These are phyloP conservation scores for Podospora comata DNA, from an alignment of 495 filamentous ascomycete species.

Conservation along the genomic window DNA sequence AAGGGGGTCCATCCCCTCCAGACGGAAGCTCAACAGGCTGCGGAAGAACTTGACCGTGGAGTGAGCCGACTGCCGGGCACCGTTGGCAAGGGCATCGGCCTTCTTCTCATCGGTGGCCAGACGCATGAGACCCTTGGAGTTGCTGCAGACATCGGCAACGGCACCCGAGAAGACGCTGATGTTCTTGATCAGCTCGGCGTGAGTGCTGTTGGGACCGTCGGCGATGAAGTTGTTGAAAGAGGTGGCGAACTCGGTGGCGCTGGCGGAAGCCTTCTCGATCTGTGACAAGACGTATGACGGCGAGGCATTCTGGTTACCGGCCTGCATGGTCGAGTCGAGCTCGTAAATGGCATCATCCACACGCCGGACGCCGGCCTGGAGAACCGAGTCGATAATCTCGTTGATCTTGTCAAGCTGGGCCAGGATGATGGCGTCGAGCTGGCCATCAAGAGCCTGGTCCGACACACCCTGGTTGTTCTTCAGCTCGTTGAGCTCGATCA, in stretches of 20 bases:
- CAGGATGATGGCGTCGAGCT: slow-evolving; percentile 83
- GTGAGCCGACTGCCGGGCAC: slow-evolving; percentile 78
- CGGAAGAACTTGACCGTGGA: slow-evolving; percentile 95
- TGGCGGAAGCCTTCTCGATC: slow-evolving; percentile 93
- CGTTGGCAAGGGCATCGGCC: slow-evolving; percentile 74
- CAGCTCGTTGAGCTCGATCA: slow-evolving; percentile 86
- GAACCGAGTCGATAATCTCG: slow-evolving; percentile 95
- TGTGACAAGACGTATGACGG: slow-evolving; percentile 95
- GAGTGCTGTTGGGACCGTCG: slow-evolving; percentile 88
- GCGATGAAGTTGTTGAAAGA: slow-evolving; percentile 97
- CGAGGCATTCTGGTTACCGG: slow-evolving; percentile 95
- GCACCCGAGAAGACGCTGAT: slow-evolving; percentile 86
- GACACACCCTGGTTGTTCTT: slow-evolving; percentile 64
- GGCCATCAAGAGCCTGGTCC: slow-evolving; percentile 79
- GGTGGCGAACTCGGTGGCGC: slow-evolving; percentile 92
- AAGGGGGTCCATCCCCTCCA: slow-evolving; percentile 80
- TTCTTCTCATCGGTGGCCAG: slow-evolving; percentile 96
- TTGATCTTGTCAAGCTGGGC: slow-evolving; percentile 88
- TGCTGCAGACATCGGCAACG: slow-evolving; percentile 89
- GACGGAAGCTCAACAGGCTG: slow-evolving; percentile 84
- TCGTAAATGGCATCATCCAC: slow-evolving; percentile 97
- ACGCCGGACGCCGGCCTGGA: slow-evolving; percentile 88
- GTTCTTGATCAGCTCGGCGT: slow-evolving; percentile 88
- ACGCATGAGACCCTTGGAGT: slow-evolving; percentile 91
- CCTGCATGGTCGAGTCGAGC: slow-evolving; percentile 94